phyloP scores from a whole-genome alignment of 2,329 filamentous ascomycete genomes.

The Aspergillus flavus region DNA sequence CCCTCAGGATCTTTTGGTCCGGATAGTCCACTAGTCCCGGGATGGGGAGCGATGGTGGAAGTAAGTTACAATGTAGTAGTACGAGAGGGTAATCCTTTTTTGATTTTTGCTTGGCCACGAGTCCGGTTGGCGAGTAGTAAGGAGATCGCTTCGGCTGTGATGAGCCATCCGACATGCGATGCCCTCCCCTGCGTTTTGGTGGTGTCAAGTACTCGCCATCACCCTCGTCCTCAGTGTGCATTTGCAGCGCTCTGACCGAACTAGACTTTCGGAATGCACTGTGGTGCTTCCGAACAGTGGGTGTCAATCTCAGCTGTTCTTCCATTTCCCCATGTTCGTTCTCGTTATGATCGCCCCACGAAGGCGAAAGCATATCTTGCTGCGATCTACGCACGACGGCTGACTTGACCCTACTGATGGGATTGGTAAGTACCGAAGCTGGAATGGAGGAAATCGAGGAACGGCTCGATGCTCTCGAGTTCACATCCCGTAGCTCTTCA shows the following conservation, averaged over 20 bases:
- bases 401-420: constrained; percentile 29
- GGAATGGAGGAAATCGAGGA: constrained; percentile 47
- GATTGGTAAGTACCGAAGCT: constrained; percentile 40
- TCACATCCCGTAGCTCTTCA: constrained; percentile 24
- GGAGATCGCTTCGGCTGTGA: constrained; percentile 37
- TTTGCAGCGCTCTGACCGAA: constrained; percentile 49
- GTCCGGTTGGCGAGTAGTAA: constrained; percentile 36
- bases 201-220: constrained; percentile 44
- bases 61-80: constrained; percentile 61
- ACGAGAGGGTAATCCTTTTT: constrained; percentile 59
- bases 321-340: constrained; percentile 19
- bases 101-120: constrained; percentile 34
- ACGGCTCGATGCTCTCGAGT: constrained; percentile 39
- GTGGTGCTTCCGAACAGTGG: constrained; percentile 37
- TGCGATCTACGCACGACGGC: constrained; percentile 19
- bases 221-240: constrained; percentile 46
- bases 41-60: constrained; percentile 56
- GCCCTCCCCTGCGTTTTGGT: constrained; percentile 31
- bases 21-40: constrained; percentile 37
- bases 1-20: constrained; percentile 49
- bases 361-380: constrained; percentile 21
- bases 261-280: constrained; percentile 48
- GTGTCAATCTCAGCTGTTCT: constrained; percentile 23
- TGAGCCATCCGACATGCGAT: constrained; percentile 33
- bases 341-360: constrained; percentile 22